These are phyloP conservation scores for Pterulicium gracile DNA, from an alignment of 1,284 basidiomycete species.

Conservation along the genomic window DNA sequence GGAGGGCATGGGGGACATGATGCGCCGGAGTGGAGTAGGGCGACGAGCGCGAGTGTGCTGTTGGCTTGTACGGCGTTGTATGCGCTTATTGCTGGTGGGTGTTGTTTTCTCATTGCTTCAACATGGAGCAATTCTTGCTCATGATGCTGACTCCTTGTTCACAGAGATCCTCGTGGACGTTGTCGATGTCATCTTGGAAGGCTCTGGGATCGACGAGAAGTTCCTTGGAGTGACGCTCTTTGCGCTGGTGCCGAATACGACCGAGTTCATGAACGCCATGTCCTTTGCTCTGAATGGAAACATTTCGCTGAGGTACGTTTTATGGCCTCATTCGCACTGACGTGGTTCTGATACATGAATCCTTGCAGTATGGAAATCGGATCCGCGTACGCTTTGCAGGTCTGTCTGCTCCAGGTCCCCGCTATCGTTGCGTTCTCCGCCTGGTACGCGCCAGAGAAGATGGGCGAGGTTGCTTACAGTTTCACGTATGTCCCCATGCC, in stretches of 20 bases:
- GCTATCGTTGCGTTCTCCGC: conserved; percentile 99
- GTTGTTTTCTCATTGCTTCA: not conserved
- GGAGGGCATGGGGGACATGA: conserved; percentile 82
- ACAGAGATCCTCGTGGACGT: conserved; percentile 90
- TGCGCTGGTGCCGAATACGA: conserved; percentile 96
- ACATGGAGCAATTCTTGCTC: not conserved
- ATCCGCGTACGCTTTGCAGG: conserved; percentile 96
- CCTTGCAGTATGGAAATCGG: conserved; percentile 94
- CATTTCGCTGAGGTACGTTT: conserved; percentile 81
- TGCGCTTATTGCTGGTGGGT: conserved; percentile 88
- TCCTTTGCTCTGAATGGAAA: conserved; percentile 98
- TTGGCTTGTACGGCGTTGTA: conserved; percentile 88
- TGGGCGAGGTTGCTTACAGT: conserved; percentile 76
- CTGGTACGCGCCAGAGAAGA: conserved; percentile 76
- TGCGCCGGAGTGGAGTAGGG: conserved; percentile 90
- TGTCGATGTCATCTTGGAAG: conserved; percentile 89
- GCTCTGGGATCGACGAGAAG: conserved; percentile 95
- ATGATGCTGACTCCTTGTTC: conserved; percentile 7
- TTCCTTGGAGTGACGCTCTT: conserved; percentile 96
- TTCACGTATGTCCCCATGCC: conserved; percentile 61
- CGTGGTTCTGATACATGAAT: conserved; percentile 7
- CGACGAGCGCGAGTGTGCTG: conserved; percentile 78
- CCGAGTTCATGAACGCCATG: conserved; percentile 99
- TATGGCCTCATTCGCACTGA: not conserved
- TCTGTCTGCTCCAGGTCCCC: conserved; percentile 95